Evolutionary conservation across 495 filamentous ascomycete genomes (phyloP).

Genomic region (Hyaloscypha bicolor): DNA sequence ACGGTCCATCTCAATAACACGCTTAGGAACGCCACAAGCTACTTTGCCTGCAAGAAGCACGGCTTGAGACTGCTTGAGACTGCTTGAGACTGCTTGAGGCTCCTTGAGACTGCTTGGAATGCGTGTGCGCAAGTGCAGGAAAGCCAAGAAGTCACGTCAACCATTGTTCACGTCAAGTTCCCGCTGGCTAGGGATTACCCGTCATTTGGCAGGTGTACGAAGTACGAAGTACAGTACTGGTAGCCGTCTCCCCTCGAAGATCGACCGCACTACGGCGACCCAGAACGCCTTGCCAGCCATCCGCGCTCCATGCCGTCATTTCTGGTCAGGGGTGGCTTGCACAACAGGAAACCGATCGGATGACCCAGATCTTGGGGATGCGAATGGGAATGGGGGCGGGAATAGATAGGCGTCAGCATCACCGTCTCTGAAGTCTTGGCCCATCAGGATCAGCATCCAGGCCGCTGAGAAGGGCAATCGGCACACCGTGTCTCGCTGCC

Average conservation of each 20-base stretch:
- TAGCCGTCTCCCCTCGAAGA: neutral
- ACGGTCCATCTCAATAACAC: neutral
- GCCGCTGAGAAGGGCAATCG: no score
- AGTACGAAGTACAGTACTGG: no score
- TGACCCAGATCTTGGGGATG: neutral
- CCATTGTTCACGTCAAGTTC: neutral
- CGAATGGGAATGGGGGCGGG: no score
- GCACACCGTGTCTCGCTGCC: no score
- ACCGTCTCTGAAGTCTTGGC: neutral
- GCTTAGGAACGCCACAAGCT: neutral
- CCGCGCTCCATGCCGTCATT: neutral
- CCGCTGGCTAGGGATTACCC: neutral
- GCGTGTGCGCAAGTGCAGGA: neutral
- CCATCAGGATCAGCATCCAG: no score
- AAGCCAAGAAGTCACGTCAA: neutral
- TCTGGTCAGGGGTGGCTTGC: neutral
- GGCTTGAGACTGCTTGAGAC: no score
- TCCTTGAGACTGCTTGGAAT: neutral
- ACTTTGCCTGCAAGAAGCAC: neutral
- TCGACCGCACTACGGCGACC: neutral
- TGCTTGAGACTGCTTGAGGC: no score
- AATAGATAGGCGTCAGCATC: neutral
- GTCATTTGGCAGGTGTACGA: neutral
- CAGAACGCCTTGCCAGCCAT: neutral
- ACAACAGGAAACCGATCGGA: neutral